Percentiles rank a stretch among this genome's conserved stretches.
These are phyloP conservation scores for Skeletonema costatum DNA, from an alignment of 108 stramenopile species.

Conservation along the genomic window DNA sequence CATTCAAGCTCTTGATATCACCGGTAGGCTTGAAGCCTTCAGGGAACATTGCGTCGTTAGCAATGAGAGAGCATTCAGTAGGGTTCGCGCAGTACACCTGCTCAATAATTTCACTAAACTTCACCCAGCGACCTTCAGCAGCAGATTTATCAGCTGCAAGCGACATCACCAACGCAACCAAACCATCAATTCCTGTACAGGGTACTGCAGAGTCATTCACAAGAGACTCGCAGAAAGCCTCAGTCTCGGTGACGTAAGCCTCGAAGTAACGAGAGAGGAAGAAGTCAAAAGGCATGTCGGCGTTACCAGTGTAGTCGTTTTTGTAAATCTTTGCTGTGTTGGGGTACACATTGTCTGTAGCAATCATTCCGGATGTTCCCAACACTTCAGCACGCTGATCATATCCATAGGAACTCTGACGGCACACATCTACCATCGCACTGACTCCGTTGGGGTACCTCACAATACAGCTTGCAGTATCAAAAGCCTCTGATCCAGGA, in stretches of 20 bases:
- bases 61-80: constrained; percentile 59
- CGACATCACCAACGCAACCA: constrained; percentile 95
- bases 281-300: constrained; percentile 98
- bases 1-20: constrained; percentile 56
- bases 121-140: constrained; percentile 86
- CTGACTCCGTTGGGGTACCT: constrained; percentile 87
- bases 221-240: constrained; percentile 92
- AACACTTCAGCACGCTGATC: constrained; percentile 98
- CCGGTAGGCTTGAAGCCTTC: constrained; percentile 70
- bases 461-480: constrained; percentile 93
- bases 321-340: constrained; percentile 91
- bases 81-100: constrained; percentile 72
- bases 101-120: constrained; percentile 80
- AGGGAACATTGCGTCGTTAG: constrained; percentile 47
- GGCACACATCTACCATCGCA: constrained; percentile 96
- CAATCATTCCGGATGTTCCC: constrained; percentile 94
- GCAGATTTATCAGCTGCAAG: constrained; percentile 93
- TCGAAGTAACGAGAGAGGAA: constrained; percentile 96
- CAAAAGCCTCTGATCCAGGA: constrained; percentile 88
- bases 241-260: constrained; percentile 91
- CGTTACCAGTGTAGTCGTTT: constrained; percentile 93
- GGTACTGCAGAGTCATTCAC: constrained; percentile 92
- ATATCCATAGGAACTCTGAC: constrained; percentile 95
- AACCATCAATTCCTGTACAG: constrained; percentile 95
- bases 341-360: constrained; percentile 96